These are phyloP conservation scores for Crithidia sp. DNA, from an alignment of 208 protist genomes.

Conservation along the genomic window DNA sequence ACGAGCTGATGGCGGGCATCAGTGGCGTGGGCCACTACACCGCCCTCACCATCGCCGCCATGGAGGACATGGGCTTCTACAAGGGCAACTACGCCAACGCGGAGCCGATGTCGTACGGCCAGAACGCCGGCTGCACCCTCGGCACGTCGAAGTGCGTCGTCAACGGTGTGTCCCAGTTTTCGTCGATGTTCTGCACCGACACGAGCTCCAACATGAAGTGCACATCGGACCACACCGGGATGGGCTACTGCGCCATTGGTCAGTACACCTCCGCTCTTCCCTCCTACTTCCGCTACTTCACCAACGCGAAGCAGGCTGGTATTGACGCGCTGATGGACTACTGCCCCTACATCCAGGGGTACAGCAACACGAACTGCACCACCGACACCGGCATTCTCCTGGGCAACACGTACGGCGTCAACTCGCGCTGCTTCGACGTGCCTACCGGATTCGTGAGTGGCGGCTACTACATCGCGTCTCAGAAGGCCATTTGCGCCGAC, in stretches of 20 bases:
- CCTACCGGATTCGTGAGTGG: too few relatives aligned
- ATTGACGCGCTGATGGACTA: slow-evolving; percentile 40
- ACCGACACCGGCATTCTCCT: not conserved
- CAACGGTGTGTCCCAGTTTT: slow-evolving; percentile 32
- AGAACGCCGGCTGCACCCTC: slow-evolving; percentile 57
- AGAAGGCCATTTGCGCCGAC: too few relatives aligned
- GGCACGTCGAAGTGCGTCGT: slow-evolving; percentile 36
- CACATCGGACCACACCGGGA: too few relatives aligned
- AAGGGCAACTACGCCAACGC: slow-evolving; percentile 5
- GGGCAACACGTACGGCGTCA: too few relatives aligned
- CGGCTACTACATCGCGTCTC: too few relatives aligned
- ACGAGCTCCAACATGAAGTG: too few relatives aligned
- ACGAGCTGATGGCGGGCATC: slow-evolving; percentile 53
- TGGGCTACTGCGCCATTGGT: not conserved
- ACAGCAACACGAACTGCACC: slow-evolving; percentile 27
- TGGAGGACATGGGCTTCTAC: slow-evolving; percentile 85
- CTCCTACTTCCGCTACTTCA: slow-evolving; percentile 55
- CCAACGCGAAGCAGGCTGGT: slow-evolving; percentile 23
- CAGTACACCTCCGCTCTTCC: not conserved
- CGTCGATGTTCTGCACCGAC: slow-evolving; percentile 61
- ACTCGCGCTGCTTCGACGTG: too few relatives aligned
- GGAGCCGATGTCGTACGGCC: slow-evolving; percentile 70
- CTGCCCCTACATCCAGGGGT: slow-evolving; percentile 44
- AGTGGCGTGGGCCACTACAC: slow-evolving; percentile 39
- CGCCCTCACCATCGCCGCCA: slow-evolving; percentile 75